Evolutionary conservation across 1,284 basidiomycete species (phyloP).

Genomic region (Schizophyllum commune): DNA sequence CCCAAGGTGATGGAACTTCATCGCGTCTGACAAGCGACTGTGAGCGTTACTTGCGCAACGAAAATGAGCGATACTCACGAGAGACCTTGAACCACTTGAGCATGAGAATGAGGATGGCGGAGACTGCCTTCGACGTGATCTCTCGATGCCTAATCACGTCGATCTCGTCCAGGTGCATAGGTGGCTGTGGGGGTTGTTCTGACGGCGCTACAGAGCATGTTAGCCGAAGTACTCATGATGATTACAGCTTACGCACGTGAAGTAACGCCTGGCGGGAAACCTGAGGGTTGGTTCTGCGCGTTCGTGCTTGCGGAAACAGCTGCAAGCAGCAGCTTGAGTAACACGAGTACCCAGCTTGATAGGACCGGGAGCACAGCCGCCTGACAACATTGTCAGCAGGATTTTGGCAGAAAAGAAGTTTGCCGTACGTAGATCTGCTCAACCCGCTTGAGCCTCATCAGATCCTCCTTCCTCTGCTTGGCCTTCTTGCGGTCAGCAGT

Average conservation of each 20-base stretch:
- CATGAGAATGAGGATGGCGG: slow-evolving; percentile 84
- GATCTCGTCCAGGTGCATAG: slow-evolving; percentile 87
- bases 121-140: slow-evolving; percentile 95
- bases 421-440: slow-evolving; percentile 78
- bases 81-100: slow-evolving; percentile 99
- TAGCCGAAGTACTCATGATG: slow-evolving; percentile 3
- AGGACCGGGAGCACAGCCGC: slow-evolving; percentile 74
- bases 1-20: slow-evolving; percentile 98
- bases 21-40: slow-evolving; percentile 57
- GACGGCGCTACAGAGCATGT: slow-evolving; percentile 40
- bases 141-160: slow-evolving; percentile 95
- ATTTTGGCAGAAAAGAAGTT: not conserved
- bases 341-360: slow-evolving; percentile 82
- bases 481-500: slow-evolving; percentile 52
- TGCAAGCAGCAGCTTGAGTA: slow-evolving; percentile 82
- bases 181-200: slow-evolving; percentile 51
- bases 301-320: slow-evolving; percentile 76
- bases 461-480: slow-evolving; percentile 65
- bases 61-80: slow-evolving; percentile 46
- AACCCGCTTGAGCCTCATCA: slow-evolving; percentile 79
- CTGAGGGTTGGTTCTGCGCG: slow-evolving; percentile 49
- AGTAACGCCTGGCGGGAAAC: slow-evolving; percentile 60
- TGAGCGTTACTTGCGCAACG: not conserved
- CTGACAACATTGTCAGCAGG: slow-evolving; percentile 31
- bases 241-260: slow-evolving; percentile 44